These are phyloP conservation scores for Xylariaceae sp. DNA, from an alignment of 2,329 filamentous ascomycete genomes.

Conservation along the genomic window DNA sequence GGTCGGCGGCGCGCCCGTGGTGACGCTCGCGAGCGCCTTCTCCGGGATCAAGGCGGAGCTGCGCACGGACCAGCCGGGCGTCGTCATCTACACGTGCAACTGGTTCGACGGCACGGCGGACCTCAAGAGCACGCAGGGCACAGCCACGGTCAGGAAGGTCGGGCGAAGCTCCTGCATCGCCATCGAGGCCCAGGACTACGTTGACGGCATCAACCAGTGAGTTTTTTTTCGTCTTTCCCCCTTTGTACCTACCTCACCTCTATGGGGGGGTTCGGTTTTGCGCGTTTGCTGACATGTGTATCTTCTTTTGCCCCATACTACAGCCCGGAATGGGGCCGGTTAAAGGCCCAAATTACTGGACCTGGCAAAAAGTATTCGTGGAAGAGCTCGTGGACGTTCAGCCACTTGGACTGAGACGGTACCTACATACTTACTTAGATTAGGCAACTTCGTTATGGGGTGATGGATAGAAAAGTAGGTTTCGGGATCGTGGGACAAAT, in stretches of 20 bases:
- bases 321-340: constrained; percentile 41
- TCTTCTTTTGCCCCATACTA: no score
- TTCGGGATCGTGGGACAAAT: not conserved
- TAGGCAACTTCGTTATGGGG: constrained; percentile 2
- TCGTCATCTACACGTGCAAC: constrained; percentile 66
- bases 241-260: no score
- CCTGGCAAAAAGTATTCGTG: constrained; percentile 38
- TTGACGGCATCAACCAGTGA: constrained; percentile 68
- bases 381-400: constrained; percentile 43
- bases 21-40: constrained; percentile 54
- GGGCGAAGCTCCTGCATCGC: constrained; percentile 64
- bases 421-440: no score
- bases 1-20: constrained; percentile 36
- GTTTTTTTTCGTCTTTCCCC: constrained; percentile 15
- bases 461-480: not conserved
- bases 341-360: constrained; percentile 36
- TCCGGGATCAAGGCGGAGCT: constrained; percentile 67
- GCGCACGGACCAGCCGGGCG: constrained; percentile 62
- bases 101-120: constrained; percentile 46
- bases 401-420: constrained; percentile 16
- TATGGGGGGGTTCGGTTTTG: not conserved
- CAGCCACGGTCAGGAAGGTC: constrained; percentile 38
- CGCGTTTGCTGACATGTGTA: constrained; percentile 15
- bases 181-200: constrained; percentile 72
- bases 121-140: constrained; percentile 56